These are phyloP conservation scores for Entomortierella chlamydospora DNA, from an alignment of 192 early-diverging fungal genomes.

Conservation along the genomic window DNA sequence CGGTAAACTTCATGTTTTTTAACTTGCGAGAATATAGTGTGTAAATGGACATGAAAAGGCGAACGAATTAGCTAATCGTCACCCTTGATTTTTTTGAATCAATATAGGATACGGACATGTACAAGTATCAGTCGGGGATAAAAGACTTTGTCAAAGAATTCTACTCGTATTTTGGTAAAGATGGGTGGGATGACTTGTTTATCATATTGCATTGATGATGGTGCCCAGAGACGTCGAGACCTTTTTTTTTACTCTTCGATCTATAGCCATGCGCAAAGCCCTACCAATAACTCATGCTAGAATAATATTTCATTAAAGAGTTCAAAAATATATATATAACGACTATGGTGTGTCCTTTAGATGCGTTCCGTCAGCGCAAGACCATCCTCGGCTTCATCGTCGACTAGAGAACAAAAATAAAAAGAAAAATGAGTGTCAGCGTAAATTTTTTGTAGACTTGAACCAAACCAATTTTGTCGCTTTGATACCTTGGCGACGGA, in stretches of 20 bases:
- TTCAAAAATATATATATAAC: background rate
- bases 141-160: conserved; percentile 22
- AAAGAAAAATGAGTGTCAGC: background rate
- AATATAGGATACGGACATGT: conserved; percentile 21
- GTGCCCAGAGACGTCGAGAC: background rate
- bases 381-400: conserved; percentile 26
- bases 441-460: background rate
- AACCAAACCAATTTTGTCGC: background rate
- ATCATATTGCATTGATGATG: background rate
- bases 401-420: conserved; percentile 14
- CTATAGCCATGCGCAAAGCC: too few species aligned
- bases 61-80: background rate
- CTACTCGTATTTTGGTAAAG: conserved; percentile 36
- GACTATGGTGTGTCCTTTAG: background rate
- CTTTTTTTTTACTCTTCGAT: too few species aligned
- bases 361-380: conserved; percentile 10
- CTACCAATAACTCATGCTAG: too few species aligned
- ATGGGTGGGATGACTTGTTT: background rate
- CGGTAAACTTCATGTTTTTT: conserved; percentile 13
- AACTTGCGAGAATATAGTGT: too few species aligned
- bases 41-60: too few species aligned
- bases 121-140: conserved; percentile 7
- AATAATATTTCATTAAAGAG: background rate
- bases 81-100: background rate
- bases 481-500: conserved; percentile 65